Conservation (phyloP, 2,329 filamentous ascomycete species). For the Alternaria panax region DNA sequence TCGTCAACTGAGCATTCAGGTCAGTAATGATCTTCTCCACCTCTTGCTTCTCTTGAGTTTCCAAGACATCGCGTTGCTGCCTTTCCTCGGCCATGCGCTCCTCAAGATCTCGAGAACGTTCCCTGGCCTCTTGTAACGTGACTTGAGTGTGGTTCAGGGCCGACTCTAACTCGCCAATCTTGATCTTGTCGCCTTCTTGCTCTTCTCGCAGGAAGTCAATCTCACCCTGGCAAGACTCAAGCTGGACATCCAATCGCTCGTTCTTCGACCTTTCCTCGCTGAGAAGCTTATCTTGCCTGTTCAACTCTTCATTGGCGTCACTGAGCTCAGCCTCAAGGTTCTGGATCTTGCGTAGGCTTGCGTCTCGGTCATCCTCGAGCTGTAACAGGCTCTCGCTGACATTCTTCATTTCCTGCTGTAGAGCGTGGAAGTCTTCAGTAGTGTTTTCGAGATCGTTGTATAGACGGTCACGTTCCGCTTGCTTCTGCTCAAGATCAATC, state of each 20-base stretch:
- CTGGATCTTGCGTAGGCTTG: conserved; percentile 78
- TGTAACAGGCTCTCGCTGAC: conserved; percentile 86
- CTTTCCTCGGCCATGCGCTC: conserved; percentile 80
- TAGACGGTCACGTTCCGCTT: conserved; percentile 73
- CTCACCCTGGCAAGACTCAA: conserved; percentile 90
- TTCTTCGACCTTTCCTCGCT: conserved; percentile 87
- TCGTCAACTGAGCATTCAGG: conserved; percentile 82
- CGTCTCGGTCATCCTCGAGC: conserved; percentile 87
- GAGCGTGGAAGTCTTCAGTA: conserved; percentile 85
- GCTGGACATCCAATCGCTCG: conserved; percentile 85
- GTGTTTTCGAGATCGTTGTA: conserved; percentile 76
- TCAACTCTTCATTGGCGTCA: conserved; percentile 85
- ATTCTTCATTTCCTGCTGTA: conserved; percentile 92
- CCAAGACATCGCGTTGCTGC: conserved; percentile 84
- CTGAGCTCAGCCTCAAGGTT: conserved; percentile 82
- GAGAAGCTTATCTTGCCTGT: conserved; percentile 82
- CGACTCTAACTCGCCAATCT: conserved; percentile 91
- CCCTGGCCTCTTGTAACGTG: conserved; percentile 82
- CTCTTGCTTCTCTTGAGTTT: conserved; percentile 90
- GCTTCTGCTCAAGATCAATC: conserved; percentile 74
- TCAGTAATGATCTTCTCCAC: conserved; percentile 93
- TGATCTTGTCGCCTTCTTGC: conserved; percentile 97
- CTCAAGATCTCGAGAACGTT: conserved; percentile 62
- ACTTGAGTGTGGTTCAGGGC: conserved; percentile 81
- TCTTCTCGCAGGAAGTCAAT: conserved; percentile 96